Evolutionary conservation across 1,284 basidiomycete genomes (phyloP), one percentile per base, ranked within the genome.

Genomic region (Moesziomyces sp.): DNA sequence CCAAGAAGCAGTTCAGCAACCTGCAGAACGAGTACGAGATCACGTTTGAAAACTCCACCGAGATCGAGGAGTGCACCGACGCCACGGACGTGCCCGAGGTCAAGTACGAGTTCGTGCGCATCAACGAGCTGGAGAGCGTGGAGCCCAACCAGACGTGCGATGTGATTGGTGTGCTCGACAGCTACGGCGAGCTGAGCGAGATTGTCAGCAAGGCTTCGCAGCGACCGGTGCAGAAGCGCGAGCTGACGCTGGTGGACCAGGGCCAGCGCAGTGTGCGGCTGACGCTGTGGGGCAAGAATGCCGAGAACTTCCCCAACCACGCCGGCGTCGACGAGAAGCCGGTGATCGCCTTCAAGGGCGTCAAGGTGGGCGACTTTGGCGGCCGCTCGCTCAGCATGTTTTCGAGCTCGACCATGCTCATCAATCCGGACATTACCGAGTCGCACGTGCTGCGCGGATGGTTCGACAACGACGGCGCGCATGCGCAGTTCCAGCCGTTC

Each of bases 1-100:
- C 96, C 47, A 99, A 98, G 87, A 98, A 96, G 86, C 96, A 97
- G 86, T 99, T 97, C 85, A 92, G 89, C 53, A 93, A 92, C 81
- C 85, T 97, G 50, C 87, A 89, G 74, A 97, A 97, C 84, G 95
- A 99, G 83, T 99, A 99, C 82, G 96, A 99, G 84, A 90, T 99
- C 68, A 88, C 87, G 50, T 88, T 99, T n/a, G 93, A 95, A 74
- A 90, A 89, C 62, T 66, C 73, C 63, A 78, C 80, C 52, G 80
- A 83, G 59, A 79, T 84, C 58, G 79, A 81, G 28, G 77, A 81
- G 63, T 83, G 82, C 66, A 68, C 62, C 38, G 82, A 83, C 44
- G 74, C 76, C 26, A 53, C 68, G 26, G 82, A 83, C 50, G 82
- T 84, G 26, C 82, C 82, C 38, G 80, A 82, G 50, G 79, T 84